Evolutionary conservation across 768 basidiomycete species (phyloP), one percentile per base, ranked within the genome.

Genomic region (Mycena capillaripes): DNA sequence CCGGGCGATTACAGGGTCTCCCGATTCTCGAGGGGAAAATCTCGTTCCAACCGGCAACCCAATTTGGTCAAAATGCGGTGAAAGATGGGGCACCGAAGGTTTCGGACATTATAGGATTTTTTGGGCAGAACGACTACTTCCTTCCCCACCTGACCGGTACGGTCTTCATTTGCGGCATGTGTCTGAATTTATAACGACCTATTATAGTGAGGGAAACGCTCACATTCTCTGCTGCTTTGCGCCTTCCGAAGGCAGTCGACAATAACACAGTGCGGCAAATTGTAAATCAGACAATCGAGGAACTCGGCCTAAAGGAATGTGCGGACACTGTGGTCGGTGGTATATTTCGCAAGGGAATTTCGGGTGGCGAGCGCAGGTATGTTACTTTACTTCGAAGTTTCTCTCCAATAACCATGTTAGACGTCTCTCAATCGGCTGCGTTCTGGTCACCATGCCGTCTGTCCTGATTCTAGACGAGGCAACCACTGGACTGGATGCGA

Each of bases 391-490:
- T 14, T 12, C 9, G 12, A 2, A 19, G 30, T 44, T 40, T 38
- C 21, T 19, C 16, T 59, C 14, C 27, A 53, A 44, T 23, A 52
- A 27, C 21, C 52, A 14, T 25, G 14, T 23, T 40, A 77, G 85
- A 52, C 79, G 82, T n/a, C 77, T 84, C 2, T 79, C 82, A 2
- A 86, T 88, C 55, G 87, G 86, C 5, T 85, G 84, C 71, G 82
- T 85, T 6, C 78, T 88, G 46, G 85, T 89, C 29, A 84, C 84
- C 17, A 75, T 85, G 10, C 87, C 87, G 0, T 81, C 81, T 23
- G 81, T 89, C 11, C 76, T 89, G 10, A 82, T 87, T 27, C 79
- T 88, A 4, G 87, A 88, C 71, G 86, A 84, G 73, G 80, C 82
- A 6, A 74, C 72, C 3, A 73, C 72, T 7, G 74, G 75, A 27